Conservation (phyloP, 192 early-diverging fungal species). For the Coemansia sp. region DNA sequence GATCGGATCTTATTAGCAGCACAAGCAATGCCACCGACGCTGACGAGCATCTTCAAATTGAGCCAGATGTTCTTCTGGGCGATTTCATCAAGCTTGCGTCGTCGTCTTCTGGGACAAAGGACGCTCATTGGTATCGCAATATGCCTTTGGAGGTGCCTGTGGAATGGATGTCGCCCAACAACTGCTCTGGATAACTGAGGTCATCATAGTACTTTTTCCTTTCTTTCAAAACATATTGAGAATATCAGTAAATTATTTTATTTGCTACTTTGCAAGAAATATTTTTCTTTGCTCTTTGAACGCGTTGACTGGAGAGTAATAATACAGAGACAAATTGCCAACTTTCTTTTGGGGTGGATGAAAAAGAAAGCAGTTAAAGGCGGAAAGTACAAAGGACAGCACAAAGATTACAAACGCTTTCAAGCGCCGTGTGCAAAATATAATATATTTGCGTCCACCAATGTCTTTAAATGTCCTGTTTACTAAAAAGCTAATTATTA, state of each 20-base stretch:
- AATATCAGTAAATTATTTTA: neutral
- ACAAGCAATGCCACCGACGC: slow-evolving; percentile 65
- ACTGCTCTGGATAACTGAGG: slow-evolving; percentile 32
- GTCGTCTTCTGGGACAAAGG: slow-evolving; percentile 47
- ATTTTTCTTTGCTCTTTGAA: neutral
- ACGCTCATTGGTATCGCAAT: slow-evolving; percentile 72
- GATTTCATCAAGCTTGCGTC: slow-evolving; percentile 56
- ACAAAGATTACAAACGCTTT: no score
- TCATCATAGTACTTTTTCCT: neutral
- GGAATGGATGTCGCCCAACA: slow-evolving; percentile 51
- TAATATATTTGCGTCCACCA: no score
- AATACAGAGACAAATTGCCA: no score
- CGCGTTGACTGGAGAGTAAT: no score
- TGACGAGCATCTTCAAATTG: slow-evolving; percentile 66
- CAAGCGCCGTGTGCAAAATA: no score
- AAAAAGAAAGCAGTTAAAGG: no score
- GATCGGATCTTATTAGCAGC: slow-evolving; percentile 68
- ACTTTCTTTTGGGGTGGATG: no score
- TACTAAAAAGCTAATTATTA: no score
- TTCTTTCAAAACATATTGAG: slow-evolving; percentile 8
- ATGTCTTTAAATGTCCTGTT: no score
- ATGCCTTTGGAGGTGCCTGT: slow-evolving; percentile 56
- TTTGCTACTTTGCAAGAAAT: neutral
- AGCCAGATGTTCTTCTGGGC: slow-evolving; percentile 61
- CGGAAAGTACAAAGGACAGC: no score